Conservation (phyloP, 768 basidiomycete species). For the Lactifluus echinatus region DNA sequence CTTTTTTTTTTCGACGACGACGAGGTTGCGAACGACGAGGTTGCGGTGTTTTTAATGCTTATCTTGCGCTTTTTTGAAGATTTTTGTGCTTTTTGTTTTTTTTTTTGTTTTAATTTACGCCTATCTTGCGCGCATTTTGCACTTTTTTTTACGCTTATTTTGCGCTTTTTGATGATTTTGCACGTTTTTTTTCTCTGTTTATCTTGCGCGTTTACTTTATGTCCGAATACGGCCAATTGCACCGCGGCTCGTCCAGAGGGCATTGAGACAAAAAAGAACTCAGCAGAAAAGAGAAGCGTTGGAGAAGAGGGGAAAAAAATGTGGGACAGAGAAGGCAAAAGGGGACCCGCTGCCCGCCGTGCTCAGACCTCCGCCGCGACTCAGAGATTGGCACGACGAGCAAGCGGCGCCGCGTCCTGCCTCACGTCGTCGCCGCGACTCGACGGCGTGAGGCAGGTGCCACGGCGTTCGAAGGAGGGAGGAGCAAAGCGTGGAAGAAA, state of each 20-base stretch:
- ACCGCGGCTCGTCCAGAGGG: neutral
- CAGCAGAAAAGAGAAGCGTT: neutral
- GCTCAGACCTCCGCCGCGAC: slow-evolving; percentile 11
- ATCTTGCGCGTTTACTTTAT: neutral
- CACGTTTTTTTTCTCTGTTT: neutral
- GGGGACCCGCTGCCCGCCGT: neutral
- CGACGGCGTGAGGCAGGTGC: neutral
- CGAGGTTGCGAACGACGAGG: no score
- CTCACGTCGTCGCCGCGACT: slow-evolving; percentile 13
- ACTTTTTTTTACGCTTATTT: no score
- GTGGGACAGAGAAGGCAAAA: neutral
- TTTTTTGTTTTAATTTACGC: no score
- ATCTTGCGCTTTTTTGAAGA: no score
- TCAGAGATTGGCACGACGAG: neutral
- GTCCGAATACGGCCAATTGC: no score
- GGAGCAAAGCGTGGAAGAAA: neutral
- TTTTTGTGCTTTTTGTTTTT: no score
- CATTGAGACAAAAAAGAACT: neutral
- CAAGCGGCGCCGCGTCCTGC: slow-evolving; percentile 2
- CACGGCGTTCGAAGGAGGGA: neutral
- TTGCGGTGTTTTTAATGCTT: no score
- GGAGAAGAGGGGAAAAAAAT: neutral
- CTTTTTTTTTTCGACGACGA: neutral
- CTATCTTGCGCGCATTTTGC: no score
- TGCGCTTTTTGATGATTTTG: neutral